Conservation (phyloP, 164 flowering plant species). For the Buxus sempervirens region DNA sequence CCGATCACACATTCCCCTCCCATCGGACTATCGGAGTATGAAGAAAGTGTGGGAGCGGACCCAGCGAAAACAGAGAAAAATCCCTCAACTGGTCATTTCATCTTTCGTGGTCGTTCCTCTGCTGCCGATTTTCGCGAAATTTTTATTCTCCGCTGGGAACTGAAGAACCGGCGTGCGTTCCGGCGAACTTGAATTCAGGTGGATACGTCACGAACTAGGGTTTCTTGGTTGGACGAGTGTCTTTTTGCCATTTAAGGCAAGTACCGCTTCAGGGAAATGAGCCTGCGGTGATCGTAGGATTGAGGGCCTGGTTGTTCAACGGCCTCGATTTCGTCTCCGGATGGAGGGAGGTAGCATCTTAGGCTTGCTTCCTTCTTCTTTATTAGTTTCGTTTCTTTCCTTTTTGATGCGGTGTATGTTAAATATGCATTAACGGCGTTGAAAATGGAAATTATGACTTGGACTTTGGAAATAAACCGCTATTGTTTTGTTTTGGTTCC, state of each 20-base stretch:
- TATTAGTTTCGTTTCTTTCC: slow-evolving; percentile 47
- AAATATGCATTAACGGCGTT: background rate
- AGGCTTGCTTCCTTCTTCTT: slow-evolving; percentile 34
- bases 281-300: slow-evolving; percentile 42
- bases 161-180: background rate
- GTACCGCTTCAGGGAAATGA: slow-evolving; percentile 31
- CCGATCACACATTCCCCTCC: background rate
- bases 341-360: slow-evolving; percentile 98
- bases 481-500: background rate
- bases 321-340: slow-evolving; percentile 70
- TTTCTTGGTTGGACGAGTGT: background rate
- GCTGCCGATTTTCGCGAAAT: background rate
- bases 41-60: no score
- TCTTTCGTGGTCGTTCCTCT: background rate
- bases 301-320: slow-evolving; percentile 40
- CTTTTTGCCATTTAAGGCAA: slow-evolving; percentile 7
- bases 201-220: slow-evolving; percentile 11
- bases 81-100: background rate
- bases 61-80: background rate
- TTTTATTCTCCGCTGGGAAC: no score
- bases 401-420: slow-evolving; percentile 10
- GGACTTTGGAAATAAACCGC: background rate
- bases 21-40: no score
- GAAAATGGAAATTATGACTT: background rate
- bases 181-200: slow-evolving; percentile 9